A percentile compares a stretch with the other conserved stretches of the same genome.
These are phyloP conservation scores for Metschnikowia santaceciliae DNA, from an alignment of 805 yeast species.

Conservation along the genomic window DNA sequence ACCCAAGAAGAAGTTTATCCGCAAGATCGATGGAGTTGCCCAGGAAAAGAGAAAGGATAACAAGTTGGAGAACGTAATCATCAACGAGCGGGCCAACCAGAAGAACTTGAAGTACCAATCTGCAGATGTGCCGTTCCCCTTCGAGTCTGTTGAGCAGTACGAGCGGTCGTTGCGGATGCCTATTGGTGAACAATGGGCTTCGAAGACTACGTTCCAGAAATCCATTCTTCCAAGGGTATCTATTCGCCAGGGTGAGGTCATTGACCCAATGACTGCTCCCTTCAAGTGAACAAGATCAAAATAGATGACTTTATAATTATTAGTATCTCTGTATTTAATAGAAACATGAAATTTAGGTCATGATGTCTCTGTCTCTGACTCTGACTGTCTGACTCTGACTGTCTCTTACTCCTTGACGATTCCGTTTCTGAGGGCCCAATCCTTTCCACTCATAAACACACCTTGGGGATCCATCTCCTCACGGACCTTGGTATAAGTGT, in stretches of 20 bases:
- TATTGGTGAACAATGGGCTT: slow-evolving; percentile 95
- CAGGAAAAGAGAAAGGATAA: slow-evolving; percentile 75
- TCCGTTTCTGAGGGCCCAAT: slow-evolving; percentile 84
- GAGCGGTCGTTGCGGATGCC: slow-evolving; percentile 93
- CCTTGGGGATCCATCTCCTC: slow-evolving; percentile 73
- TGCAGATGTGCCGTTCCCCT: slow-evolving; percentile 90
- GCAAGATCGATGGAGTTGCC: slow-evolving; percentile 72
- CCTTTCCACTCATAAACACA: slow-evolving; percentile 69
- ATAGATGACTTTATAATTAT: too few relatives aligned
- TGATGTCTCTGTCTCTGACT: too few relatives aligned
- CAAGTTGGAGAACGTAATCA: slow-evolving; percentile 73
- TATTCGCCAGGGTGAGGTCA: slow-evolving; percentile 82
- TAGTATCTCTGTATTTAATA: too few relatives aligned
- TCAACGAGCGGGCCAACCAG: slow-evolving; percentile 83
- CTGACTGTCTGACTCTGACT: too few relatives aligned
- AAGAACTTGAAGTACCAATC: slow-evolving; percentile 83
- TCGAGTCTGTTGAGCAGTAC: slow-evolving; percentile 88
- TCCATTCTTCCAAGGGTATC: slow-evolving; percentile 85
- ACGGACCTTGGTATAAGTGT: slow-evolving; percentile 59
- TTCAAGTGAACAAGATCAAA: slow-evolving; percentile 41
- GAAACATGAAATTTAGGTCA: too few relatives aligned
- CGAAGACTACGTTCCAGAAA: slow-evolving; percentile 80
- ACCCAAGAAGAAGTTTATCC: slow-evolving; percentile 58
- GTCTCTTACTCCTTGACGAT: slow-evolving; percentile 31
- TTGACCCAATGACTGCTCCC: slow-evolving; percentile 90